Conservation (phyloP, 495 filamentous ascomycete species). For the Lophiotrema nucula region DNA sequence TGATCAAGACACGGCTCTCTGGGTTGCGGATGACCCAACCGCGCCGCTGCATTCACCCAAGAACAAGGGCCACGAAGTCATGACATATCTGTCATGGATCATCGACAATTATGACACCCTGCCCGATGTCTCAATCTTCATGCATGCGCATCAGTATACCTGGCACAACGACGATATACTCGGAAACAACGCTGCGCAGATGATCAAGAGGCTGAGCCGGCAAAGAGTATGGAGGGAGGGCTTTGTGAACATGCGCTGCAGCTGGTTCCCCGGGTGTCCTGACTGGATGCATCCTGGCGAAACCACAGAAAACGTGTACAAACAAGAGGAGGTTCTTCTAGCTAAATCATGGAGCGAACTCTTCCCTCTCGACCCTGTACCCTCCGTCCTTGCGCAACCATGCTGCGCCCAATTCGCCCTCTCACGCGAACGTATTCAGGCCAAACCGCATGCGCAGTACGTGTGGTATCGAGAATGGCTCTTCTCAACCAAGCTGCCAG, state of each 20-base stretch:
- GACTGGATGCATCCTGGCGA: slow-evolving; percentile 59
- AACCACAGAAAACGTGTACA: slow-evolving; percentile 49
- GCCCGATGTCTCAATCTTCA: slow-evolving; percentile 67
- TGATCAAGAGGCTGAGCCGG: slow-evolving; percentile 47
- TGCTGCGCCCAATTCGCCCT: slow-evolving; percentile 68
- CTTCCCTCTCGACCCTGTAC: slow-evolving; percentile 50
- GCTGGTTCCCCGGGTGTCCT: slow-evolving; percentile 54
- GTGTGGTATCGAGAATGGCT: slow-evolving; percentile 69
- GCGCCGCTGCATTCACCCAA: slow-evolving; percentile 63
- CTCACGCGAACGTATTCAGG: slow-evolving; percentile 43
- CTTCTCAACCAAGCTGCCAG: slow-evolving; percentile 57
- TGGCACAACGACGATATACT: slow-evolving; percentile 64
- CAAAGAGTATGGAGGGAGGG: slow-evolving; percentile 45
- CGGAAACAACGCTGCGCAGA: slow-evolving; percentile 43
- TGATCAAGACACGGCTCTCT: slow-evolving; percentile 60
- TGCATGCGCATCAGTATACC: slow-evolving; percentile 63
- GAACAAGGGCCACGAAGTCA: slow-evolving; percentile 77
- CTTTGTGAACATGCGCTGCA: slow-evolving; percentile 55
- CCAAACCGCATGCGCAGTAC: slow-evolving; percentile 60
- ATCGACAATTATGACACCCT: slow-evolving; percentile 69
- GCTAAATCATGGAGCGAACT: slow-evolving; percentile 41
- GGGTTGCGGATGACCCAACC: slow-evolving; percentile 61
- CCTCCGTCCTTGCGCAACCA: slow-evolving; percentile 52
- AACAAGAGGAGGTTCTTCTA: slow-evolving; percentile 63
- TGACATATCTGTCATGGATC: slow-evolving; percentile 71